Conservation (phyloP, 805 yeast genomes). For the Schizosaccharomyces osmophilus region DNA sequence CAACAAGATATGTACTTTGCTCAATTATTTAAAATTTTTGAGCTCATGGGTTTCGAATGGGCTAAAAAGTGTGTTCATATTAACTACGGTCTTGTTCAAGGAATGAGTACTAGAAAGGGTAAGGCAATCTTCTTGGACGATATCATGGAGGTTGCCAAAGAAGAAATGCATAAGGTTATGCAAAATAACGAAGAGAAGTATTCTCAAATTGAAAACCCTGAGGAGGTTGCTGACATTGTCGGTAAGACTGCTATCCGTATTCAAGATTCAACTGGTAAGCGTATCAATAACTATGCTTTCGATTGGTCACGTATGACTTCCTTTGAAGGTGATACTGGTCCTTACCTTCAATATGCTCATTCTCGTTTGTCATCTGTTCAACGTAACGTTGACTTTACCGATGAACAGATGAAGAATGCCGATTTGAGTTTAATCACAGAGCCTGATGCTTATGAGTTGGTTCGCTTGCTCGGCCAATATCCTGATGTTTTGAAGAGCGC, state of each 20-base stretch:
- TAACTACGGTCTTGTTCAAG: conserved; percentile 92
- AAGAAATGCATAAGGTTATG: conserved; percentile 91
- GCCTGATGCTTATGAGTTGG: conserved; percentile 41
- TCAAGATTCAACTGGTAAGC: conserved; percentile 95
- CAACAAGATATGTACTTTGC: conserved; percentile 90
- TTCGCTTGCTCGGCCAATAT: conserved; percentile 64
- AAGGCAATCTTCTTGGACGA: conserved; percentile 93
- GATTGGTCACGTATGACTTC: conserved; percentile 97
- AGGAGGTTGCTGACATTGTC: conserved; percentile 75
- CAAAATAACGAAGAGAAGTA: conserved; percentile 72
- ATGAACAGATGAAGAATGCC: conserved; percentile 17
- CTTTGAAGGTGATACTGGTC: conserved; percentile 98
- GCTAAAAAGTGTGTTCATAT: conserved; percentile 57
- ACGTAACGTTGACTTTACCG: conserved; percentile 34
- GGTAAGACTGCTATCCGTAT: conserved; percentile 97
- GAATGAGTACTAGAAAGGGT: conserved; percentile 96
- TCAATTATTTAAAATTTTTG: conserved; percentile 82
- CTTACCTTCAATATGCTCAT: conserved; percentile 94
- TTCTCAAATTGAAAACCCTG: conserved; percentile 82
- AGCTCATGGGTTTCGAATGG: conserved; percentile 78
- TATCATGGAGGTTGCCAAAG: conserved; percentile 78
- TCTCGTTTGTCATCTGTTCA: conserved; percentile 86
- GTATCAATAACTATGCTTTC: conserved; percentile 86
- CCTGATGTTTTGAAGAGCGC: conserved; percentile 78
- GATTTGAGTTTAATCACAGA: conserved; percentile 42